phyloP scores from a whole-genome alignment of 129 eudicot genomes.

The Flaveria linearis region DNA sequence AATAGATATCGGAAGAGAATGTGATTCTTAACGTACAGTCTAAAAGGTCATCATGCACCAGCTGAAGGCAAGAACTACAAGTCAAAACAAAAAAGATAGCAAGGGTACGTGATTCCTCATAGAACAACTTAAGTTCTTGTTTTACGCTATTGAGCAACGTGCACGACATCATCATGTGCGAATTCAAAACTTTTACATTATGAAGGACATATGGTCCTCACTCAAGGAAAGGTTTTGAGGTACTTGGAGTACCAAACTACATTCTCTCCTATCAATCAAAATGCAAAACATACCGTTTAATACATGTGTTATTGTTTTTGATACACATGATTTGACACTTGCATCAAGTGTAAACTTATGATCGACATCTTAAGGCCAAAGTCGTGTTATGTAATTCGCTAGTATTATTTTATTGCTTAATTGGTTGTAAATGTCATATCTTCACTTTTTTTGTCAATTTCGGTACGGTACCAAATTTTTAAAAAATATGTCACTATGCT shows the following conservation, averaged over 20 bases:
- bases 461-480: too few species aligned
- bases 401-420: not conserved
- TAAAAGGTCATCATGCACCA: not conserved
- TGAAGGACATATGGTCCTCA: constrained; percentile 22
- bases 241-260: constrained; percentile 23
- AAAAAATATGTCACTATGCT: too few species aligned
- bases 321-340: not conserved
- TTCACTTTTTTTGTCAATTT: too few species aligned
- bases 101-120: constrained; percentile 12
- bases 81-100: not conserved
- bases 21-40: not conserved
- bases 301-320: not conserved
- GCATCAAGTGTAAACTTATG: not conserved
- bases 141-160: not conserved
- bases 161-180: constrained; percentile 23
- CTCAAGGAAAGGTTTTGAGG: constrained; percentile 21
- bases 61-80: not conserved
- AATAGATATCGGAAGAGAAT: not conserved
- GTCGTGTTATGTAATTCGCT: not conserved
- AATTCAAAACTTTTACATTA: constrained; percentile 4
- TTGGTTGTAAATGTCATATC: not conserved
- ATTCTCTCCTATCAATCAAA: not conserved
- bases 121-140: not conserved
- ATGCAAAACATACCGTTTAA: not conserved
- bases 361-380: not conserved